These are phyloP conservation scores for Colletotrichum graminicola DNA, from an alignment of 2,329 filamentous ascomycete genomes.

Conservation along the genomic window DNA sequence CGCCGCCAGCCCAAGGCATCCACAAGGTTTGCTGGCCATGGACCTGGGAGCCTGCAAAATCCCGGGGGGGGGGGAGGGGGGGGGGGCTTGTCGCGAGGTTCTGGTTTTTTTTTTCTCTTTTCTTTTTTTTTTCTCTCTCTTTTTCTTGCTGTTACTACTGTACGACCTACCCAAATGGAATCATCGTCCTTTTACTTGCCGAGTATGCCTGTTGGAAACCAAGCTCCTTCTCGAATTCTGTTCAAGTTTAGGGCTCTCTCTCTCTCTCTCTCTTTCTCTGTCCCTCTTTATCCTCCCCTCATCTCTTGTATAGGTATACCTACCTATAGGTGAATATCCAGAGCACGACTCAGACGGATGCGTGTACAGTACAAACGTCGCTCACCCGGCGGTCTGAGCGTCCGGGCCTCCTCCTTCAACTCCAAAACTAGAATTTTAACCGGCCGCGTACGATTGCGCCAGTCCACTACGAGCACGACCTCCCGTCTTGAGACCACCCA, in stretches of 20 bases:
- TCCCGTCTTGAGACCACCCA: constrained; percentile 16
- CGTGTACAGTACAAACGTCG: constrained; percentile 33
- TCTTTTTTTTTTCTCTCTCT: too few species aligned
- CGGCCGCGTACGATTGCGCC: constrained; percentile 10
- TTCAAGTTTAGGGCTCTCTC: background rate
- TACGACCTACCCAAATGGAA: too few species aligned
- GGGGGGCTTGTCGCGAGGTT: background rate
- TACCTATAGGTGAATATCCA: background rate
- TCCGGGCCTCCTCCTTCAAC: background rate
- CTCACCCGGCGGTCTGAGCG: constrained; percentile 40
- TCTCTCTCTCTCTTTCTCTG: background rate
- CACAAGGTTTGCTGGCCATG: constrained; percentile 22
- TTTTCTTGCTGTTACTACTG: background rate
- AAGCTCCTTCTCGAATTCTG: background rate
- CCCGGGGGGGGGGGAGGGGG: constrained; percentile 8
- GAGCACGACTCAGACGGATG: constrained; percentile 17
- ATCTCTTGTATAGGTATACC: too few species aligned
- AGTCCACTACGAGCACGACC: constrained; percentile 36
- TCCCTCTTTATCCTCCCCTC: background rate
- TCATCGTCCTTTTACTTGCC: too few species aligned
- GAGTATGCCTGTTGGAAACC: background rate
- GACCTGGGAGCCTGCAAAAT: constrained; percentile 30
- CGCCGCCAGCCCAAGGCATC: constrained; percentile 5
- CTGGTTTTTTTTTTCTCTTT: background rate
- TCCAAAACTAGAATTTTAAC: background rate